These are phyloP conservation scores for Pseudopyricularia cyperi DNA, from an alignment of 2,329 filamentous ascomycete genomes.

Conservation along the genomic window DNA sequence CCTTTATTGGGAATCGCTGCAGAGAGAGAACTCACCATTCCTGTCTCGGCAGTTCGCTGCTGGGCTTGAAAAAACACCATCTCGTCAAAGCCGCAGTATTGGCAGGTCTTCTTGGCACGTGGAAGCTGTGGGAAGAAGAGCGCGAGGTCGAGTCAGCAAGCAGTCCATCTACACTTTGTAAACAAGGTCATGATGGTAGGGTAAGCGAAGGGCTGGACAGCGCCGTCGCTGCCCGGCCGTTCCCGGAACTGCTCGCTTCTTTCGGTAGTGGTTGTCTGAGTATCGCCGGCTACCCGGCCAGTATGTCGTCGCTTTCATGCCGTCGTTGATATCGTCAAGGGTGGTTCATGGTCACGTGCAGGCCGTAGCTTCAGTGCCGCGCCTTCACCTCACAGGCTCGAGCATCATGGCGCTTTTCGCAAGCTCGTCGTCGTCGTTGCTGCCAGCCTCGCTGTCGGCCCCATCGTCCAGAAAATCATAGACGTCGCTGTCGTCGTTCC, in stretches of 20 bases:
- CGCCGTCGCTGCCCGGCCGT: neutral
- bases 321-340: too few relatives aligned
- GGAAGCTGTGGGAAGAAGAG: constrained; percentile 57
- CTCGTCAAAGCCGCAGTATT: constrained; percentile 72
- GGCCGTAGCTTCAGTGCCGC: neutral
- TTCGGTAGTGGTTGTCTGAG: too few relatives aligned
- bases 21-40: constrained; percentile 69
- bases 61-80: constrained; percentile 99
- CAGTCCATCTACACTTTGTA: neutral
- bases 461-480: constrained; percentile 7
- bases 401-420: constrained; percentile 12
- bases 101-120: constrained; percentile 74
- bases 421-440: constrained; percentile 16
- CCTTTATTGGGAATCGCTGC: too few relatives aligned
- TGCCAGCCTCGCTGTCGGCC: neutral
- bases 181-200: neutral
- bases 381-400: neutral
- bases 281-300: too few relatives aligned
- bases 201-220: neutral
- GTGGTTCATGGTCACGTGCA: too few relatives aligned
- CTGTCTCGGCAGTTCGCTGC: constrained; percentile 89
- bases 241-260: neutral
- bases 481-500: constrained; percentile 1
- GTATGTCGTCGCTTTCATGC: too few relatives aligned
- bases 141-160: constrained; percentile 25